A percentile compares a stretch with the other conserved stretches of the same genome.
These are phyloP conservation scores for Exutisphaerella laricina DNA, from an alignment of 2,329 filamentous ascomycete genomes.

Conservation along the genomic window DNA sequence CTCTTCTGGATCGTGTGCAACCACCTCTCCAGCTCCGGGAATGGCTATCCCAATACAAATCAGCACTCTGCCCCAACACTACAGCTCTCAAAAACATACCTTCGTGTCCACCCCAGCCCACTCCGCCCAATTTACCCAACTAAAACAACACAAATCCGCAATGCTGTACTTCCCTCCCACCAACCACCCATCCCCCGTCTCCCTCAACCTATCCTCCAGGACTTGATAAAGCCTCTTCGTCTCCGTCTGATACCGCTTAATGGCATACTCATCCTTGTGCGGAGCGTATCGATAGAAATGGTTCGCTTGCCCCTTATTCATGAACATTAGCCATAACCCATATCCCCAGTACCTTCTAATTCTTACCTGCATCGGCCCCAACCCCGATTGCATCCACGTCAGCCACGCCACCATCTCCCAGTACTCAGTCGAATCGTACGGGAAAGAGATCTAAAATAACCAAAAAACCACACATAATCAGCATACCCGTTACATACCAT, in stretches of 20 bases:
- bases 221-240: constrained; percentile 45
- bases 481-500: too few relatives aligned
- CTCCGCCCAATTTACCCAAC: constrained; percentile 43
- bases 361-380: constrained; percentile 34
- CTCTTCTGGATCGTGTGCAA: constrained; percentile 31
- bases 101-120: constrained; percentile 33
- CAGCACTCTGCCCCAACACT: too few relatives aligned
- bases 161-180: constrained; percentile 45
- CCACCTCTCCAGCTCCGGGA: constrained; percentile 31
- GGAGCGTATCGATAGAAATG: constrained; percentile 44
- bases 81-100: too few relatives aligned
- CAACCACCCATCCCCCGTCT: constrained; percentile 31
- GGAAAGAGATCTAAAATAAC: too few relatives aligned
- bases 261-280: constrained; percentile 41
- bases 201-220: constrained; percentile 38
- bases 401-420: constrained; percentile 44
- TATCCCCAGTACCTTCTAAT: too few relatives aligned
- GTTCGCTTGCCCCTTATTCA: constrained; percentile 46
- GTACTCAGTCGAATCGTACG: constrained; percentile 35
- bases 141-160: constrained; percentile 44
- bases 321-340: neutral
- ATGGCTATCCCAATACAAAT: too few relatives aligned
- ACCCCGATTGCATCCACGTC: constrained; percentile 41
- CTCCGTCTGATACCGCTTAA: constrained; percentile 45
- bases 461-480: too few relatives aligned